A percentile compares a stretch with the other conserved stretches of the same genome.
phyloP scores from a whole-genome alignment of 768 basidiomycete species.

The Tulasnella sp. region DNA sequence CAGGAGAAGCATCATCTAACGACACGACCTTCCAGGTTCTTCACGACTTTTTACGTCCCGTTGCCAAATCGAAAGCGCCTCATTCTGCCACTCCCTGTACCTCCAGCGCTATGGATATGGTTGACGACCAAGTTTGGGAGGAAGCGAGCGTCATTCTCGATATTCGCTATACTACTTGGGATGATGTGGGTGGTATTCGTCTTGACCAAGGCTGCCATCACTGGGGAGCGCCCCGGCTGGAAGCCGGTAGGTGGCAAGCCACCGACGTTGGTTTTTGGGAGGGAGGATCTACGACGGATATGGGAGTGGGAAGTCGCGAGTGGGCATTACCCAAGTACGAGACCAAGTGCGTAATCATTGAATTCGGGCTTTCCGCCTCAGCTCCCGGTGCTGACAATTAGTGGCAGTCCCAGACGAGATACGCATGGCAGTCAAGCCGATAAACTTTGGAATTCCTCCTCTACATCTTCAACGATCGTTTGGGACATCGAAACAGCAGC shows the following conservation, averaged over 20 bases:
- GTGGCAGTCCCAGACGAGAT: constrained; percentile 59
- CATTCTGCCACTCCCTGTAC: constrained; percentile 50
- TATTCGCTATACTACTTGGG: constrained; percentile 39
- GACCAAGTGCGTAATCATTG: constrained; percentile 45
- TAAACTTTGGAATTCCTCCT: constrained; percentile 68
- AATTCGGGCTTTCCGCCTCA: not conserved
- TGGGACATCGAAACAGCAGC: constrained; percentile 3
- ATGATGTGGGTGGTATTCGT: constrained; percentile 49
- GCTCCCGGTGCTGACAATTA: not conserved
- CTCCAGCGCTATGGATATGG: constrained; percentile 47
- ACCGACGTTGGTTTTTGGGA: constrained; percentile 61
- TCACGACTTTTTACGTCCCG: constrained; percentile 45
- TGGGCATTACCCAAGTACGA: constrained; percentile 85
- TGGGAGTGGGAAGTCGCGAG: constrained; percentile 94
- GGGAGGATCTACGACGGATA: constrained; percentile 76
- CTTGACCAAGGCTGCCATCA: constrained; percentile 27
- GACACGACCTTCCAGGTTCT: constrained; percentile 36
- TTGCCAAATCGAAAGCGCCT: constrained; percentile 50
- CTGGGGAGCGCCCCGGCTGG: constrained; percentile 3
- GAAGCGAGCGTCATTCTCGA: constrained; percentile 44
- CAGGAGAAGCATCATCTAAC: constrained; percentile 27
- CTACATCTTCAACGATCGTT: constrained; percentile 29
- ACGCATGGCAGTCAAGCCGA: constrained; percentile 41
- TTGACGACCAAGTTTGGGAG: constrained; percentile 48
- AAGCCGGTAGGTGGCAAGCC: constrained; percentile 15